Evolutionary conservation across 257 asterid species (phyloP), one percentile per base, ranked within the genome.

Genomic region (Ilex aquifolium): DNA sequence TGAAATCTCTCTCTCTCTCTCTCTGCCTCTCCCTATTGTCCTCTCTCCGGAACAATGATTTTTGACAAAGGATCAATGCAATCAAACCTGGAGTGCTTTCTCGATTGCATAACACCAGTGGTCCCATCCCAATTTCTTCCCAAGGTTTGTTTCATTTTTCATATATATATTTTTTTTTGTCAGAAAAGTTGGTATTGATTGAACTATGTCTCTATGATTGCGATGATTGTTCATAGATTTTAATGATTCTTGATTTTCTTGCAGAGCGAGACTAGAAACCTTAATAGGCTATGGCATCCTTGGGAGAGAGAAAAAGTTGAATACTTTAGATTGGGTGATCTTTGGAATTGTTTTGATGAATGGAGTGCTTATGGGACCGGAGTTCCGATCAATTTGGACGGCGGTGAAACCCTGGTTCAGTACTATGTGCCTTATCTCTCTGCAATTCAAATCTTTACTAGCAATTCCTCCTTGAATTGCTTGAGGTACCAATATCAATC

Each of bases 301-400:
- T 46, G 13, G 52, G 52, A 46, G n/a, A 46, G 52, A 46, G 52
- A 14, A 11, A 46, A 46, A 46, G 52, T 46, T 11, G 52, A 46
- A 11, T 46, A 46, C 52, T 46, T 46, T 46, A 6, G 12, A 46
- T 46, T 46, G 52, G 52, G 15, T 46, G 52, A 46, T 46, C 52
- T 46, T 10, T 46, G 52, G 52, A 46, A 46, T 46, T 46, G 13
- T 14, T 46, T 6, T 46, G 52, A 6, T 46, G 52, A 46, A 46
- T 46, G 52, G 52, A 46, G 52, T 46, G 52, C 52, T 46, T 46
- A 46, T 46, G 52, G 52, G 52, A 12, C 52, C 13, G 52, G 52
- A 11, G 52, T 46, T 46, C 52, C 52, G 12, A 46, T 46, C 52
- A 2, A 14, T 46, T 46, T 46, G 52, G 52, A 46, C 13, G 10